Evolutionary conservation across 306 rosid species (phyloP), one percentile per base, ranked within the genome.

Genomic region (Cucumis sativus): DNA sequence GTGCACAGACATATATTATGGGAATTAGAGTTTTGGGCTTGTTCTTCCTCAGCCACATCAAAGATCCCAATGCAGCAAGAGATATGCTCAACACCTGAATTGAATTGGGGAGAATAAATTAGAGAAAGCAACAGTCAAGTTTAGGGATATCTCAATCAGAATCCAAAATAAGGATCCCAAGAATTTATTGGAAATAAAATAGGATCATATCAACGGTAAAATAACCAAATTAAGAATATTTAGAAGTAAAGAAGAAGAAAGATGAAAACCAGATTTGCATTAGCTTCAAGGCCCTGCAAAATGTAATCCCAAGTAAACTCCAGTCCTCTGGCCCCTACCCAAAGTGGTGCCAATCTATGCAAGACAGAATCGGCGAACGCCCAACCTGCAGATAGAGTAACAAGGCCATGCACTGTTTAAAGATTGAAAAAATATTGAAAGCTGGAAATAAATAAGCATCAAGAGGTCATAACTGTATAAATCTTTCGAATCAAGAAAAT

Each of bases 301-400:
- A 96, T 84, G 84, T 91, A 96, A 82, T 96, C 99, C 99, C 99
- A 96, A 40, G 99, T 96, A 78, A 96, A 96, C 77, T 96, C 97
- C 74, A 92, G 89, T 83, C 99, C 99, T 88, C 99, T 92, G 16
- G 99, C 97, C 49, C 99, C 99, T 60, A 96, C 91, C 99, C 99
- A 96, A 56, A 96, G 99, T 67, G 99, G 99, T 64, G 94, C 96
- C 91, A 96, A 78, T 85, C 98, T 88, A 81, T 96, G 97, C 80
- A 96, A 83, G 71, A 96, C 94, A 60, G 99, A 92, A 87, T 96
- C 99, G 74, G 99, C 99, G 83, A 96, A 96, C 1, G 97, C 98
- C 99, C 99, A 96, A 63, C 99, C 99, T 96, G 86, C 77, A 77
- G 87, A 57, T 56, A 63, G 63, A 71, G 80, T 69, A 81, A 75